Base-by-base conservation (phyloP, 169 alveolate species). In the Eimeria necatrix region DNA sequence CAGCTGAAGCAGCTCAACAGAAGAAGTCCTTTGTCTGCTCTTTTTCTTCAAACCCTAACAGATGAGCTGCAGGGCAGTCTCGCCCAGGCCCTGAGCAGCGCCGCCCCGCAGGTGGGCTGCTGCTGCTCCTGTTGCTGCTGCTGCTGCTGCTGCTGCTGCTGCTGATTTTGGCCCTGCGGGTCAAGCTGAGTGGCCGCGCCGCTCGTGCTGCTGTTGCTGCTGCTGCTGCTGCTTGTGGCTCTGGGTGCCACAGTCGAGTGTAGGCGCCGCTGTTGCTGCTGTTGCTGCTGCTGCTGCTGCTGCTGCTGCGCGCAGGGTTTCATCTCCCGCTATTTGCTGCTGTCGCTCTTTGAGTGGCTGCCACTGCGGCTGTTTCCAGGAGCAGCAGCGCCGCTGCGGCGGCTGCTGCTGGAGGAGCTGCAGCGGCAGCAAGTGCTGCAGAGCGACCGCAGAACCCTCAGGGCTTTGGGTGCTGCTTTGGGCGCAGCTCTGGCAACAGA, bases 1-100 rank as follows among this genome's bases (percentile, higher is more conserved):
- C 95, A 93, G 95, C 61, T 93, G 14, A 53, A 32, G 26, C 64
- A 53, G 78, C 93, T 93, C 16, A 93, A 93, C 56, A 46, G 93
- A 7, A 3, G 95, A 22, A 93, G 85, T 22, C 83, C 87, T 4
- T 4, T 93, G 64, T 24, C 95, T 7, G 46, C 64, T 4, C 64
- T 81, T 7, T 80, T 93, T 22, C 74, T 93, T 46, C 95, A 93
- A 85, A 60, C 92, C 24, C 86, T 93, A 12, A 76, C 93, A 26
- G 95, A 93, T 26, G 95, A 80, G 59, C 24, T 93, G 56, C 80
- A 92, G 16, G n/a, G 68, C 26, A 22, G 51, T 41, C 22, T 93
- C 26, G 71, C 70, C 41, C 93, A 76, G 2, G 76, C 95, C 26
- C 83, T 93, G 22, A 24, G 61, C 81, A 93, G 53, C 76, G 18